Base-by-base conservation (phyloP, 2,329 filamentous ascomycete genomes). In the Apiospora aurea region DNA sequence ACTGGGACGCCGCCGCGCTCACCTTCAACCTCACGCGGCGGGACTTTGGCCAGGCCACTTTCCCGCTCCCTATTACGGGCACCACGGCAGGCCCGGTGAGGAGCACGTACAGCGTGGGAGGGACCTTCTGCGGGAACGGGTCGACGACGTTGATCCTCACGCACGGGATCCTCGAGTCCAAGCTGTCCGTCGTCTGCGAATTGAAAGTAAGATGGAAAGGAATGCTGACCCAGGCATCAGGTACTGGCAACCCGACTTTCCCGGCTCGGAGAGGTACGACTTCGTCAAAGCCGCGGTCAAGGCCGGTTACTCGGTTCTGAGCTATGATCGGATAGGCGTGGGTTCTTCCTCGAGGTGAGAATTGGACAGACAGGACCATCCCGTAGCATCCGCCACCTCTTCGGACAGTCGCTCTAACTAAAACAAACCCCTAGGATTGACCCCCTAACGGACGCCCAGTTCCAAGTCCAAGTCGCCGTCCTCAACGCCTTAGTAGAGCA, bases 101-200 rank as follows among this genome's bases (percentile, higher is more conserved):
- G 38, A 78, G 77, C 71, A 79, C 70, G 5, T 80, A 77, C 53
- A 75, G 66, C 1, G 24, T 80, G 21, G 78, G 77, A 18, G 78
- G 77, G 13, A 79, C 78, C 8, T 34, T 80, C 10, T 80, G 78
- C 57, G 53, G 78, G 4, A 75, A 69, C 16, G 78, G 78, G 13
- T 73, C 75, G 5, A 74, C 78, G n/a, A 73, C 74, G 41, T 47
- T 80, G 3, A 64, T 80, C 18, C 67, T 77, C 10, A 80, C 78
- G 11, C 79, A 80, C 51, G 78, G 79, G 1, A 80, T 80, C 44
- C 76, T 80, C 5, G 79, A 80, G 74, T 79, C 78, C 7, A 80
- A 79, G 71, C 43, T 74, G 78, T 78, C 75, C n/a, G 75, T 72
- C 11, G 75, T 72, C 11, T 46, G 14, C 7, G n/a, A 57, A 13